phyloP scores from a whole-genome alignment of 371 early-diverging fungal genomes.

The Syncephalis fuscata region DNA sequence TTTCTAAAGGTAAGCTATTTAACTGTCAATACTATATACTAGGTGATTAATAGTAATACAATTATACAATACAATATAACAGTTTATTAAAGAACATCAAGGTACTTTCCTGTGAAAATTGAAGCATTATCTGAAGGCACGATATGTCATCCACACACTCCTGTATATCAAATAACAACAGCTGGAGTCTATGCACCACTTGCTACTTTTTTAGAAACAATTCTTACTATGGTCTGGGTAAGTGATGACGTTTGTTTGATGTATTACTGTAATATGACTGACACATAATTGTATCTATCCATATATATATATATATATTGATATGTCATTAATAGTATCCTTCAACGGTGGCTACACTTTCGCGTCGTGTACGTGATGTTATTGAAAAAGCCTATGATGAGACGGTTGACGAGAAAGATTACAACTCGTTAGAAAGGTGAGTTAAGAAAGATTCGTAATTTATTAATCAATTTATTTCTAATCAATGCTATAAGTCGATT shows the following conservation, averaged over 20 bases:
- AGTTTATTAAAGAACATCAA: slow-evolving; percentile 46
- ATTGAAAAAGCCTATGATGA: slow-evolving; percentile 33
- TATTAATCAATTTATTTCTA: too few relatives aligned
- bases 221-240: slow-evolving; percentile 68
- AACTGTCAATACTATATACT: not conserved
- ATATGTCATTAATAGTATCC: slow-evolving; percentile 35
- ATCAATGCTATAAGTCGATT: slow-evolving; percentile 45
- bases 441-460: not conserved
- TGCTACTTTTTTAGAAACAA: slow-evolving; percentile 66
- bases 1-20: slow-evolving; percentile 32
- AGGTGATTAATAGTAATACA: not conserved
- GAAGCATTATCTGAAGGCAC: slow-evolving; percentile 57
- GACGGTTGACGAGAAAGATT: slow-evolving; percentile 35
- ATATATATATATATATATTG: too few relatives aligned
- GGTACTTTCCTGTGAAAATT: slow-evolving; percentile 72
- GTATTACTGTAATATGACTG: not conserved
- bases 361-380: slow-evolving; percentile 33
- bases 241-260: not conserved
- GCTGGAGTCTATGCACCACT: slow-evolving; percentile 42
- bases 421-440: slow-evolving; percentile 22
- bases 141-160: slow-evolving; percentile 55
- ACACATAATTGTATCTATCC: too few relatives aligned
- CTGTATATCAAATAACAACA: slow-evolving; percentile 59
- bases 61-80: not conserved
- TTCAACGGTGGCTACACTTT: slow-evolving; percentile 62